Base-by-base conservation (phyloP, 108 stramenopile genomes). In the Halocafeteria seosinensis region DNA sequence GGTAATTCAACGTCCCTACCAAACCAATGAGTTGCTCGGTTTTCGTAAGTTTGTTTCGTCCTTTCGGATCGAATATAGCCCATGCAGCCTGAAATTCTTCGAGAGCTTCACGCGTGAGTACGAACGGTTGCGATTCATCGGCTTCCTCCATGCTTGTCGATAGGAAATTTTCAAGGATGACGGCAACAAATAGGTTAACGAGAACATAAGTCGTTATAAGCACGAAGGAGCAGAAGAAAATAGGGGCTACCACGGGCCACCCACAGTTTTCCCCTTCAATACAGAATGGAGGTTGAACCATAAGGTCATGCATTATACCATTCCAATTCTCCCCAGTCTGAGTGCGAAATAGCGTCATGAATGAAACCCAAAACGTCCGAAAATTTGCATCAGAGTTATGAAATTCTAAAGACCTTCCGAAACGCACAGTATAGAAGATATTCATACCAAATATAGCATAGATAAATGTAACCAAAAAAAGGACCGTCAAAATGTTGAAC, bases 271-370 rank as follows among this genome's bases (percentile, higher is more conserved):
- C 25, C 2, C 34, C 17, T 21, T 27, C 57, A 2, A 12, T 6
- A 35, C 57, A 59, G 12, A 17, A 17, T 2, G 5, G 11, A 11
- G 57, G 12, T 2, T 6, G 2, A 3, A 35, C 57, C 8, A 8
- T 31, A 2, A 35, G 34, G 13, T 62, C 62, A 65, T 74, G 65
- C 73, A 74, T 74, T 35, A 74, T 50, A 26, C 50, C 55, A 47
- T 74, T 70, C 64, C 63, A 74, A 12, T 34, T 32, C 69, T 74
- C 73, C 26, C 73, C 73, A 24, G 73, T 74, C 62, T 31, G 13
- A 37, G 37, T 33, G 29, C 73, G 55, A n/a, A 74, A 62, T 24
- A 74, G 65, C 0, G 51, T 50, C 30, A 61, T 31, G 37, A 74
- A 5, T 34, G 69, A 31, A n/a, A n/a, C 12, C 13, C 25, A 28